These are phyloP conservation scores for Cadophora gregata DNA, from an alignment of 2,329 filamentous ascomycete genomes.

Conservation along the genomic window DNA sequence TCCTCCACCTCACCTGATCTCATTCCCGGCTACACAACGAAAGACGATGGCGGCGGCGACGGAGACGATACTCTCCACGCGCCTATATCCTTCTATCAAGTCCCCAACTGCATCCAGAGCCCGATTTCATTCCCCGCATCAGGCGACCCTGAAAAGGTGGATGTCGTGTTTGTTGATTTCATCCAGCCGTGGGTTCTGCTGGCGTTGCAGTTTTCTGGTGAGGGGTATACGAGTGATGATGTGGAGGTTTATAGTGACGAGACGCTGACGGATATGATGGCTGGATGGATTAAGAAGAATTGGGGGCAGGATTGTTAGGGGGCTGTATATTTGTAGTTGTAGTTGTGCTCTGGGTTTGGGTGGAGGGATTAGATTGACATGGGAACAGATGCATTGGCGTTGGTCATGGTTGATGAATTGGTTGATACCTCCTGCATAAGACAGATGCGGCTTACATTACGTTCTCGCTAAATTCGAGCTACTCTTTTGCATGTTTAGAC, in stretches of 20 bases:
- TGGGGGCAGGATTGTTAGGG: slow-evolving; percentile 51
- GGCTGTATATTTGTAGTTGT: slow-evolving; percentile 10
- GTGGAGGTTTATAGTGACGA: slow-evolving; percentile 58
- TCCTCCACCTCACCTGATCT: slow-evolving; percentile 47
- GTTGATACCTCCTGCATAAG: background rate
- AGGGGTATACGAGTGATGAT: slow-evolving; percentile 55
- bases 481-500: background rate
- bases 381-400: background rate
- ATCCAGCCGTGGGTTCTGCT: slow-evolving; percentile 81
- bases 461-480: background rate
- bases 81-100: slow-evolving; percentile 72
- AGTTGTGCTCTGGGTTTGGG: background rate
- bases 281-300: slow-evolving; percentile 63
- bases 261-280: slow-evolving; percentile 61
- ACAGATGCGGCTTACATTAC: background rate
- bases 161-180: slow-evolving; percentile 92
- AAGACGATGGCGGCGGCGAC: slow-evolving; percentile 80
- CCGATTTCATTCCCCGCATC: slow-evolving; percentile 64
- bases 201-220: slow-evolving; percentile 69
- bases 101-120: slow-evolving; percentile 85
- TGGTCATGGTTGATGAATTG: background rate
- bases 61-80: slow-evolving; percentile 91
- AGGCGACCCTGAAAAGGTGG: slow-evolving; percentile 72
- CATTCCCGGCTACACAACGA: slow-evolving; percentile 83
- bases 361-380: background rate